Evolutionary conservation across 371 early-diverging fungal species (phyloP).

Genomic region (Mucor saturninus): DNA sequence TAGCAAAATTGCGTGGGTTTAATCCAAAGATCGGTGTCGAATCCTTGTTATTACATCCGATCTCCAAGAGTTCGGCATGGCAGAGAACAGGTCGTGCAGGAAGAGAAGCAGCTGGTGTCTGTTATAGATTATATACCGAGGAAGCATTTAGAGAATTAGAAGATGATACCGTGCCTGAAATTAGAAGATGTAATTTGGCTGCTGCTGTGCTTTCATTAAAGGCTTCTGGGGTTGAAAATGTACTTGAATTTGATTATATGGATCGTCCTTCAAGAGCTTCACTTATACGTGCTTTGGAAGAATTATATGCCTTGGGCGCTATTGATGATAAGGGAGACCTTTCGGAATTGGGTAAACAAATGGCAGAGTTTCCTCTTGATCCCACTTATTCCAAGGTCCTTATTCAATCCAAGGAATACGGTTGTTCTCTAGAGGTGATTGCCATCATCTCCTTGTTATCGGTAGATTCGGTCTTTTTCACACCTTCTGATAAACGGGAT

Average conservation of each 20-base stretch:
- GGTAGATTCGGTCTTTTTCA: constrained; percentile 87
- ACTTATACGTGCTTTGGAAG: constrained; percentile 82
- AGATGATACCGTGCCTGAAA: constrained; percentile 93
- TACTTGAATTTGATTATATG: constrained; percentile 93
- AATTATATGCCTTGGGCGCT: constrained; percentile 90
- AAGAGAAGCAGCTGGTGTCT: constrained; percentile 52
- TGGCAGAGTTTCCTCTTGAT: constrained; percentile 95
- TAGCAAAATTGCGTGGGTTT: constrained; percentile 96
- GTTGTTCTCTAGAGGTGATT: constrained; percentile 87
- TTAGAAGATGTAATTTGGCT: constrained; percentile 88
- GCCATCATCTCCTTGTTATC: constrained; percentile 89
- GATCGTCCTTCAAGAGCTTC: constrained; percentile 84
- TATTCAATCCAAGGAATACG: constrained; percentile 69
- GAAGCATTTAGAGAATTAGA: constrained; percentile 77
- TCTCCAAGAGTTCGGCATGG: constrained; percentile 93
- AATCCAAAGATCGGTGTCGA: constrained; percentile 95
- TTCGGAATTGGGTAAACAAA: constrained; percentile 83
- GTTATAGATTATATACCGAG: constrained; percentile 96
- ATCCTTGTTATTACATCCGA: constrained; percentile 83
- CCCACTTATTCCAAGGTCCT: constrained; percentile 92
- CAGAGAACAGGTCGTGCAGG: constrained; percentile 96
- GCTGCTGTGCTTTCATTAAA: constrained; percentile 87
- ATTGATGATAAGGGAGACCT: constrained; percentile 83
- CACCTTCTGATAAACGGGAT: constrained; percentile 88
- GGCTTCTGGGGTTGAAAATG: constrained; percentile 88